Evolutionary conservation across 1,139 yeast species (phyloP).

Genomic region (Protomyces inundatus): DNA sequence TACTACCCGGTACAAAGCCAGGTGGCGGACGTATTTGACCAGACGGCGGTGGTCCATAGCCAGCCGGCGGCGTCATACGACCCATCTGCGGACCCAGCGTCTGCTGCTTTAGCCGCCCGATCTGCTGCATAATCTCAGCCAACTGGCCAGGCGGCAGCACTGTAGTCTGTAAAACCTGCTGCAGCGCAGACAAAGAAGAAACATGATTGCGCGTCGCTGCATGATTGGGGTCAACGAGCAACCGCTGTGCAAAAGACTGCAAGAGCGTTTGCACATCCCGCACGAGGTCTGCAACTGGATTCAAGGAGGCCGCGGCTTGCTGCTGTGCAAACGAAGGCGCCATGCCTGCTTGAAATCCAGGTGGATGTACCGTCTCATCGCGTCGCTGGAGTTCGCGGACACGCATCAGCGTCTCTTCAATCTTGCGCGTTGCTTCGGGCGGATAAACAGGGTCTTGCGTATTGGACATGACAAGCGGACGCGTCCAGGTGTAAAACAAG

Average conservation of each 20-base stretch:
- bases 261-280: constrained; percentile 27
- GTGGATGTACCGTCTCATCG: neutral
- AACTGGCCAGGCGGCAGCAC: constrained; percentile 29
- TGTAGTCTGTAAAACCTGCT: constrained; percentile 28
- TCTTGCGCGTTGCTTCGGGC: constrained; percentile 59
- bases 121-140: constrained; percentile 27
- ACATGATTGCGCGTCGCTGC: constrained; percentile 26
- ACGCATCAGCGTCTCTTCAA: constrained; percentile 64
- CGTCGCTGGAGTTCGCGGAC: constrained; percentile 42
- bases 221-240: constrained; percentile 28
- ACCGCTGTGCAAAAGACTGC: constrained; percentile 22
- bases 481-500: constrained; percentile 84
- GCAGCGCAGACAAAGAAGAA: constrained; percentile 29
- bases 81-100: neutral
- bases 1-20: neutral
- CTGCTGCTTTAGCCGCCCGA: neutral
- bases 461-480: constrained; percentile 52
- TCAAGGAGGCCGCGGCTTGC: neutral
- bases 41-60: neutral
- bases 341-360: constrained; percentile 1
- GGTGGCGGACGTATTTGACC: neutral
- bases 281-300: constrained; percentile 23
- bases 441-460: constrained; percentile 60
- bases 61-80: neutral
- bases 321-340: neutral